Percentiles rank a stretch among this genome's conserved stretches.
Conservation (phyloP, 1,139 yeast genomes). For the Protomyces inouyei region DNA sequence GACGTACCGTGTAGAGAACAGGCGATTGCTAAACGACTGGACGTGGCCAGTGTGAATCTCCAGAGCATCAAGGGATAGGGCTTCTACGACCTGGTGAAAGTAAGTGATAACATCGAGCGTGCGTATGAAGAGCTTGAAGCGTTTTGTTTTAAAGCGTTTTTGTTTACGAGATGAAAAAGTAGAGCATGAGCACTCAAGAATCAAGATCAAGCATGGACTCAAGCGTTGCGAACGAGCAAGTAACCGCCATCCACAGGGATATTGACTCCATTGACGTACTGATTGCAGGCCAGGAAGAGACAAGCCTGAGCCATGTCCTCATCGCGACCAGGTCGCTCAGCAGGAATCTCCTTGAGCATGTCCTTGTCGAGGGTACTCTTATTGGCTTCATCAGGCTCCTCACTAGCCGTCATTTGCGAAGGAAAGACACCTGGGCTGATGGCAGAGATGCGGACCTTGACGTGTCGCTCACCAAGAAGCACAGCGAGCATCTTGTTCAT, state of each 20-base stretch:
- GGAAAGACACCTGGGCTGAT: constrained; percentile 34
- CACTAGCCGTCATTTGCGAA: constrained; percentile 33
- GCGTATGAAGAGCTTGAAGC: constrained; percentile 77
- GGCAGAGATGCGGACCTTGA: constrained; percentile 36
- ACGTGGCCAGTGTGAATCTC: constrained; percentile 81
- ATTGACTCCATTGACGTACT: not conserved
- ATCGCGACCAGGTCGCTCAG: constrained; percentile 32
- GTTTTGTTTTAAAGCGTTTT: constrained; percentile 46
- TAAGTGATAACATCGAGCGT: constrained; percentile 84
- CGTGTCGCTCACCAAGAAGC: constrained; percentile 29
- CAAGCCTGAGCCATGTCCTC: constrained; percentile 31
- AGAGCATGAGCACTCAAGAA: constrained; percentile 2
- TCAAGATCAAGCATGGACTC: constrained; percentile 16
- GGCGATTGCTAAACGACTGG: constrained; percentile 71
- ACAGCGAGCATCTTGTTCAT: constrained; percentile 32
- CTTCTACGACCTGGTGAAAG: constrained; percentile 83
- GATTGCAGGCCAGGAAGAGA: not conserved
- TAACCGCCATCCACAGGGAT: constrained; percentile 32
- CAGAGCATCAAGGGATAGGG: constrained; percentile 77
- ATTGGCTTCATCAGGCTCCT: constrained; percentile 17
- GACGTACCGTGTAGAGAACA: constrained; percentile 44
- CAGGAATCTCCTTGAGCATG: constrained; percentile 27
- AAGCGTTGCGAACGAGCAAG: constrained; percentile 20
- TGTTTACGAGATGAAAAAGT: too few species aligned
- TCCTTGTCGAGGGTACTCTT: constrained; percentile 22